Evolutionary conservation across 768 basidiomycete species (phyloP), one percentile per base, ranked within the genome.

Genomic region (Suillus subluteus): DNA sequence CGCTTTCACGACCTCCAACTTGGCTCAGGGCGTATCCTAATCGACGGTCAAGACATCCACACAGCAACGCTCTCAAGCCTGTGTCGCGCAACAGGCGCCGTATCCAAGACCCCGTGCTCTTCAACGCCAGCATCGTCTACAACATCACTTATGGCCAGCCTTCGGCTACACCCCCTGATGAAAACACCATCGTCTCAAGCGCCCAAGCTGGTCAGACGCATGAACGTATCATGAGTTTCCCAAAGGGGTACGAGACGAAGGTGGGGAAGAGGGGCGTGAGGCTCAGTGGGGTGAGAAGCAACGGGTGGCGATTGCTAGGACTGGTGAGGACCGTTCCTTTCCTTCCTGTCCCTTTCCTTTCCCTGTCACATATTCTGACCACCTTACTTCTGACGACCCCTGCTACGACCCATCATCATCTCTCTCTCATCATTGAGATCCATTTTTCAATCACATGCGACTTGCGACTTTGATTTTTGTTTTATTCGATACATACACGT

Each of bases 261-360:
- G 89, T 96, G 40, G 95, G 95, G n/a, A 95, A 96, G 78, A 84
- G 95, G 30, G 95, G 95, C 26, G 87, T 95, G 21, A 80, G 95
- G 50, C 79, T 96, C 40, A 90, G 88, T 66, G 95, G 4, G 95
- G 95, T 11, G 94, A 96, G 81, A 94, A 94, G 79, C 94, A 96
- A 75, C 84, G 94, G 23, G 92, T 95, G 2, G 90, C 94, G 6
- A 93, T 97, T 73, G 94, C 95, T 0, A 80, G 95, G 64, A 95
- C 94, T 96, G 54, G 76, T 97, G 62, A 96, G 96, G 82, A 89
- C 94, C n/a, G n/a, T 58, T 63, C 30, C 54, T 68, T 61, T 43
- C 18, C 21, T 35, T 35, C 6, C 46, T 23, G n/a, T 48, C n/a
- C 13, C 13, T 44, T 55, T 30, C 13, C 21, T 41, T 44, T 26